Base-by-base conservation (phyloP, 2,329 filamentous ascomycete genomes). In the Cercospora sp. region DNA sequence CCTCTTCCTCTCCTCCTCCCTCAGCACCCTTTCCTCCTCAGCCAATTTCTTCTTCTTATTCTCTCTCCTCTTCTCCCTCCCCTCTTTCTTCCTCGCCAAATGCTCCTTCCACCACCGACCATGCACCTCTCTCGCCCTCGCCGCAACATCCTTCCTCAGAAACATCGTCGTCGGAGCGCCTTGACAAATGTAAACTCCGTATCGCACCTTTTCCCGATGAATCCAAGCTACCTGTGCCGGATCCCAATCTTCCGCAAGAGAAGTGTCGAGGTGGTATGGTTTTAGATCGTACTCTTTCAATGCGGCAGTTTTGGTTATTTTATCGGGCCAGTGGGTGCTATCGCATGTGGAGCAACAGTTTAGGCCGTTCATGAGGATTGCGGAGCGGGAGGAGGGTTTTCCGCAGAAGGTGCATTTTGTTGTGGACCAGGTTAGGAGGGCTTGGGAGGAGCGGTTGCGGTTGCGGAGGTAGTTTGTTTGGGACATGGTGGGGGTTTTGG, bases 381-480 rank as follows among this genome's bases (percentile, higher is more conserved):
- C 75, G 5, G 61, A 68, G 2, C 76, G 69, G 3, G 18, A 7
- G 28, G 70, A 72, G 10, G 64, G 69, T 37, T 74, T 77, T 26
- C 77, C 77, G 68, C 77, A 79, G 69, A 78, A 78, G 63, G 75
- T 67, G 62, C 77, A 79, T 66, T 74, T 66, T 13, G 12, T 65
- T 3, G 66, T 61, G 10, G 62, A 66, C 72, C 74, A 77, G n/a
- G 59, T 68, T 9, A 77, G 69, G 0, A 77, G 64, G 5, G 68
- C 71, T 60, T 59, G 60, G n/a, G 21, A 60, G 16, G 58, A 16
- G 24, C 63, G 63, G 6, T 37, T 40, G 12, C 26, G 32, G 26
- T 63, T 65, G 43, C 69, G 69, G 26, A 72, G 68, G 32, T 53
- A 61, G 43, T 70, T 72, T 59, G n/a, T 40, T 26, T 37, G 24